Evolutionary conservation across 768 basidiomycete species (phyloP).

Genomic region (Phylloporus scabripes): DNA sequence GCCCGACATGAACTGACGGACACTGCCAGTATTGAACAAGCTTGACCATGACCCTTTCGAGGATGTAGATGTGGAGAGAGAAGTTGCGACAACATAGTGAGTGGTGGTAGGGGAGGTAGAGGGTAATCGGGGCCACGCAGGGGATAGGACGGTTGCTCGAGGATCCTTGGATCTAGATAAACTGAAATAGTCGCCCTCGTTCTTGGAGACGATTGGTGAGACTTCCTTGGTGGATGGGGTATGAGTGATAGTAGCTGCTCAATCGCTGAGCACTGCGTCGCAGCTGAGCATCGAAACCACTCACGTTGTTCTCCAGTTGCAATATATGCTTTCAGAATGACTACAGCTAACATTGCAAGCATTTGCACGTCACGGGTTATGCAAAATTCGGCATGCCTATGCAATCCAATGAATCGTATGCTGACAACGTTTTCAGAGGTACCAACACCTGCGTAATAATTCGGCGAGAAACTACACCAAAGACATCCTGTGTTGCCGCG

Average conservation of each 20-base stretch:
- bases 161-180: slow-evolving; percentile 33
- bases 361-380: slow-evolving; percentile 67
- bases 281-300: not conserved
- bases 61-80: slow-evolving; percentile 49
- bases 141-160: slow-evolving; percentile 39
- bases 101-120: slow-evolving; percentile 39
- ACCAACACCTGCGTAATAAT: slow-evolving; percentile 48
- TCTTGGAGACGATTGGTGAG: slow-evolving; percentile 18
- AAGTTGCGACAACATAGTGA: slow-evolving; percentile 33
- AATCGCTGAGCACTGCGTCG: not conserved
- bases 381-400: slow-evolving; percentile 41
- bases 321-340: slow-evolving; percentile 50
- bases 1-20: slow-evolving; percentile 65
- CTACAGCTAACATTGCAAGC: slow-evolving; percentile 68
- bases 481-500: slow-evolving; percentile 21
- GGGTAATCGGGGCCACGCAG: slow-evolving; percentile 48
- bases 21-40: slow-evolving; percentile 58
- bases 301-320: slow-evolving; percentile 12
- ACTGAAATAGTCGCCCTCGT: slow-evolving; percentile 57
- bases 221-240: slow-evolving; percentile 17
- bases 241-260: not conserved
- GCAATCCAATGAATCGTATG: slow-evolving; percentile 1
- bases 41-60: slow-evolving; percentile 81
- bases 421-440: not conserved
- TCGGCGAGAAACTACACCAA: slow-evolving; percentile 27